These are phyloP conservation scores for Cucumis melo DNA, from an alignment of 306 rosid genomes.

Conservation along the genomic window DNA sequence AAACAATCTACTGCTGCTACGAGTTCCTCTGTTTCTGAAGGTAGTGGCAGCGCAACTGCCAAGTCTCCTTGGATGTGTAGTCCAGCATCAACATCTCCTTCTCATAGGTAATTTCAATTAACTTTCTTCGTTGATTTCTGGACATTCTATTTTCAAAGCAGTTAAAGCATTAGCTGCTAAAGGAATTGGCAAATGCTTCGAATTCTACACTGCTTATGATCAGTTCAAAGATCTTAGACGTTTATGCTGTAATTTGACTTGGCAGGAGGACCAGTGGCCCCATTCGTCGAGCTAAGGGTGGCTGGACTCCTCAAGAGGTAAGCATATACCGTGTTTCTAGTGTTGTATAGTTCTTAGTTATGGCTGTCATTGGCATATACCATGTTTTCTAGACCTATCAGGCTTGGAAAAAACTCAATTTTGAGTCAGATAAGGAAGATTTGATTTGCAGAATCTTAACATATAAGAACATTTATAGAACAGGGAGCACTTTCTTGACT, in stretches of 20 bases:
- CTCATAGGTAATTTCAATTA: conserved; percentile 39
- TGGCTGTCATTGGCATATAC: not conserved
- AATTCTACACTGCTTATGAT: not conserved
- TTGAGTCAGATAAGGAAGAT: not conserved
- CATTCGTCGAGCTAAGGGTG: conserved; percentile 95
- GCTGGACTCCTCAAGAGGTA: conserved; percentile 98
- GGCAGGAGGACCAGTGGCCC: conserved; percentile 90
- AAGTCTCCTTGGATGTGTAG: conserved; percentile 64
- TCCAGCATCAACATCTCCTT: conserved; percentile 52
- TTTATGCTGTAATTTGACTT: conserved; percentile 10
- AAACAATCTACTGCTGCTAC: conserved; percentile 74
- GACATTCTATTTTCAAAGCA: not conserved
- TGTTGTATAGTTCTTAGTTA: not conserved
- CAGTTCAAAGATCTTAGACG: not conserved
- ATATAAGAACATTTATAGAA: not conserved
- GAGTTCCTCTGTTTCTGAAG: conserved; percentile 73
- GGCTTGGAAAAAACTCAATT: conserved; percentile 8
- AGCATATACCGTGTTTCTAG: not conserved
- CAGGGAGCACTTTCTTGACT: conserved; percentile 3
- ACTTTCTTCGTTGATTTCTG: not conserved
- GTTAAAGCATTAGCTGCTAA: not conserved
- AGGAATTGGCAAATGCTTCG: not conserved
- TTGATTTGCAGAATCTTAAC: not conserved
- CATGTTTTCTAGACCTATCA: not conserved
- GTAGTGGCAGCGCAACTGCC: conserved; percentile 48